Evolutionary conservation across 1,284 basidiomycete species (phyloP), one percentile per base, ranked within the genome.

Genomic region (Sutorius eximius): DNA sequence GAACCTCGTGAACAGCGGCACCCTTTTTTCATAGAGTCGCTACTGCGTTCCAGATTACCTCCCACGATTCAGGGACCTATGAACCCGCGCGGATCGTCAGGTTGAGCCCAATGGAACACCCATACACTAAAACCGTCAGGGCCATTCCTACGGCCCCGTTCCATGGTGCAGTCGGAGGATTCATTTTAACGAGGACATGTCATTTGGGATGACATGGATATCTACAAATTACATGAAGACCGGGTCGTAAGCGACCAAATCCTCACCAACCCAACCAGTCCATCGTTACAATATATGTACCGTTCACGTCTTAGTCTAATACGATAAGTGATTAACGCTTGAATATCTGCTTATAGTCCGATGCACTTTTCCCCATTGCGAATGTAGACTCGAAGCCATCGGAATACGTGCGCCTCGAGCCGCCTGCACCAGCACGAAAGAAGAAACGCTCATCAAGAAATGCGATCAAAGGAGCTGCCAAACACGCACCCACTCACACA

Each of bases 281-380:
- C 13, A 30, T 36, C 16, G 40, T 12, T 24, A 40, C 36, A 41
- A 58, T 38, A 33, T 42, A 45, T 38, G 38, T 42, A 45, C 20
- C 44, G 27, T 46, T 20, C 3, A 44, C 33, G 3, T 27, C 16
- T 15, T 29, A 8, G 18, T 55, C 13, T 43, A 37, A 11, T 42
- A 55, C 20, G 4, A 54, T 54, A 37, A 16, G 43, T n/a, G 7
- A 47, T 55, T 42, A 42, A 58, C 11, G 11, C 8, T 24, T 8
- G 38, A 1, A 52, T 52, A 30, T 9, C 10, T 20, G 2, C 15
- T 46, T 41, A 16, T 34, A 12, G 41, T 20, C 3, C 37, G 24
- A 36, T 34, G 5, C 12, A 18, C 15, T 45, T 6, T 20, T 37
- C 22, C n/a, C 29, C 29, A 3, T 5, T 27, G 33, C 15, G 15